Evolutionary conservation across 306 rosid genomes (phyloP).

Genomic region (Prunus persica): Prunus_persica_NCBIv2 NC_034013.1:17125501-17126000

Average conservation of each 20-base stretch:
- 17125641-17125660: not conserved
- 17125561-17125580: slow-evolving; percentile 7
- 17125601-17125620: not conserved
- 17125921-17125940: not conserved
- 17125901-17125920: not conserved
- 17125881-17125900: not conserved
- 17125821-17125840: not conserved
- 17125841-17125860: not conserved
- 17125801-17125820: not conserved
- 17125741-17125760: slow-evolving; percentile 4
- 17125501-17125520: not conserved
- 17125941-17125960: not conserved
- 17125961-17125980: slow-evolving; percentile 6
- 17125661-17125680: not conserved
- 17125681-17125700: not conserved
- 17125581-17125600: not conserved
- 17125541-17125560: not conserved
- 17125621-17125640: not conserved
- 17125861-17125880: not conserved
- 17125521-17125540: not conserved
- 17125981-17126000: slow-evolving; percentile 7
- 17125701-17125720: not conserved
- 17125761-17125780: not conserved
- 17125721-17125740: slow-evolving; percentile 8
- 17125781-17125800: not conserved